These are phyloP conservation scores for Dothiorella sarmentorum DNA, from an alignment of 2,329 filamentous ascomycete genomes.

Conservation along the genomic window DNA sequence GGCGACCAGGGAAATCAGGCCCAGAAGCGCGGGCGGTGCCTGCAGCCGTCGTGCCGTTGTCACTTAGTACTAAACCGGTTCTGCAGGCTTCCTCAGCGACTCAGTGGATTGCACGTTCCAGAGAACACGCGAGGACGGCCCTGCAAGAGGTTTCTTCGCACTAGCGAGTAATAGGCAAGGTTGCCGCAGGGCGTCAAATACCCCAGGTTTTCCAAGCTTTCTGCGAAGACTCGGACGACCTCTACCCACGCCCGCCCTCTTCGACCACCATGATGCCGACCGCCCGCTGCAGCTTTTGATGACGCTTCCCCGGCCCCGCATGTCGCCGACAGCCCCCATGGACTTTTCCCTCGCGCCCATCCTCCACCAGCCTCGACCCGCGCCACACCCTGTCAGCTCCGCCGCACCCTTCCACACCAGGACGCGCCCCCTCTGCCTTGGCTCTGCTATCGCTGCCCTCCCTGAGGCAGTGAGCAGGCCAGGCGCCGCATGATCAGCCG, in stretches of 20 bases:
- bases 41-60: background rate
- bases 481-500: background rate
- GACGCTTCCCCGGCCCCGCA: slow-evolving; percentile 1
- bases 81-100: too few relatives aligned
- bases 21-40: slow-evolving; percentile 5
- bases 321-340: slow-evolving; percentile 15
- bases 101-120: slow-evolving; percentile 12
- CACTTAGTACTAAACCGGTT: too few relatives aligned
- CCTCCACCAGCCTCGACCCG: background rate
- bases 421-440: background rate
- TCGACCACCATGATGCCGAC: background rate
- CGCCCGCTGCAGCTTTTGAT: background rate
- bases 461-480: slow-evolving; percentile 2
- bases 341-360: slow-evolving; percentile 12
- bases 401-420: background rate
- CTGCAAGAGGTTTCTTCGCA: slow-evolving; percentile 15
- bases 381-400: background rate
- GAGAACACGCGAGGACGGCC: slow-evolving; percentile 11
- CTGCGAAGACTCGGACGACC: slow-evolving; percentile 10
- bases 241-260: background rate
- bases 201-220: slow-evolving; percentile 16
- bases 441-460: slow-evolving; percentile 5
- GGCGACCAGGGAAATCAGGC: background rate
- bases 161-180: slow-evolving; percentile 14
- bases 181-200: slow-evolving; percentile 11